Evolutionary conservation across 345 rosid genomes (phyloP), one percentile per base, ranked within the genome.

Genomic region (Populus deltoides): DNA sequence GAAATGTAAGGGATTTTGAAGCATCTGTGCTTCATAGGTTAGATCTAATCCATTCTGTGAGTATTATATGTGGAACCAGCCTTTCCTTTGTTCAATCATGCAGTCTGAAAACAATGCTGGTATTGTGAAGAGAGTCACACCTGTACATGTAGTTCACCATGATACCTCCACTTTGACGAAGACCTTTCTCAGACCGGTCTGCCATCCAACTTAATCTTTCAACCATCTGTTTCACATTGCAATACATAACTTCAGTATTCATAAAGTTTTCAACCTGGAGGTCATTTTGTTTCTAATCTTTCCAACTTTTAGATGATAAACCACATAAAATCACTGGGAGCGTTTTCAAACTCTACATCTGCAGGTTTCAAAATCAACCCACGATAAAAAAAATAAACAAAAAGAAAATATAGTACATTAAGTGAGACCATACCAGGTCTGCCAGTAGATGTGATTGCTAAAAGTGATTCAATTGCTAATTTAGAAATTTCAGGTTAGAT

Each of bases 121-220:
- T 31, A 25, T 72, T 72, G 35, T 74, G 55, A 6, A n/a, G 29
- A 67, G 74, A 31, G 66, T 72, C 85, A 93, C 98, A 93, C 98
- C 98, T 93, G 85, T 96, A 96, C 71, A 91, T 87, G 66, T 92
- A 93, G 81, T 93, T 96, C 71, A 92, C 98, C 98, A 93, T 92
- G 69, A 93, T 89, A 78, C 98, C 94, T 69, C 86, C 94, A 82
- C 98, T 92, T 75, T 91, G 97, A 39, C 65, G 66, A 72, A 90
- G 83, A 55, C 94, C 94, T 82, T 89, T 93, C 76, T 90, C 91
- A 4, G 97, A 92, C 63, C 45, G 78, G 79, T 92, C 94, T 2
- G 97, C 98, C 98, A 96, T 92, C 99, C 98, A 96, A 67, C 93
- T 96, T 84, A 96, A 85, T 86, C 97, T 91, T 79, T 93, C 94